phyloP scores from a whole-genome alignment of 371 early-diverging fungal genomes.

The Mucor lusitanicus region DNA sequence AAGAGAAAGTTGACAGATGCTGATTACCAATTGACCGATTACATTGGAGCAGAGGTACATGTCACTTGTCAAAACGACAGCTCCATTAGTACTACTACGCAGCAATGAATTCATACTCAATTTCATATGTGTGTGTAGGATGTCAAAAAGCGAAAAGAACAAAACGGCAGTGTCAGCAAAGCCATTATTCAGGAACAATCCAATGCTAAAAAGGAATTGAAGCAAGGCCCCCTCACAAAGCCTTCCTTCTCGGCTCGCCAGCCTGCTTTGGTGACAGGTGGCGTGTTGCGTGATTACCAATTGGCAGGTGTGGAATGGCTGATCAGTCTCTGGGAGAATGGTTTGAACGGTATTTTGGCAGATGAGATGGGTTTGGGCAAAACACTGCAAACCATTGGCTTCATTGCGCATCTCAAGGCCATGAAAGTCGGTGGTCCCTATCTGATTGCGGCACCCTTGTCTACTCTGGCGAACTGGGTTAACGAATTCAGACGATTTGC shows the following conservation, averaged over 20 bases:
- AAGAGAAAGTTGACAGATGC: conserved; percentile 38
- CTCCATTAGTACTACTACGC: background rate
- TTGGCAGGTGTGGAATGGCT: conserved; percentile 98
- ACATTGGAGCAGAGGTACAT: conserved; percentile 56
- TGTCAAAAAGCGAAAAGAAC: conserved; percentile 43
- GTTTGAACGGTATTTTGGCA: conserved; percentile 97
- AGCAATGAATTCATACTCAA: background rate
- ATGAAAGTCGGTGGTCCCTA: conserved; percentile 91
- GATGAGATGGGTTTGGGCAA: conserved; percentile 99
- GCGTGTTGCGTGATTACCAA: conserved; percentile 92
- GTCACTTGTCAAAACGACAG: background rate
- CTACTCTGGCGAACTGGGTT: conserved; percentile 97
- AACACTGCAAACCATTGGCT: conserved; percentile 97
- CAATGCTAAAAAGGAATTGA: conserved; percentile 5
- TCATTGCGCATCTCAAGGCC: conserved; percentile 84
- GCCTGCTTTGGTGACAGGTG: conserved; percentile 80
- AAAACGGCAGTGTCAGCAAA: conserved; percentile 32
- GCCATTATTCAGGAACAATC: conserved; percentile 36
- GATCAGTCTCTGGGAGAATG: conserved; percentile 95
- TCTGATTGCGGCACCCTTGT: conserved; percentile 95
- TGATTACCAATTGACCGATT: conserved; percentile 61
- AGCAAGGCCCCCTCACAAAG: conserved; percentile 16
- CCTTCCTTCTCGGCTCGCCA: conserved; percentile 67
- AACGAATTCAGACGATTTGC: conserved; percentile 92
- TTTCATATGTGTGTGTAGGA: conserved; percentile 19